A percentile compares a stretch with the other conserved stretches of the same genome.
Conservation (phyloP, 2,329 filamentous ascomycete species). For the Huntiella savannae region DNA sequence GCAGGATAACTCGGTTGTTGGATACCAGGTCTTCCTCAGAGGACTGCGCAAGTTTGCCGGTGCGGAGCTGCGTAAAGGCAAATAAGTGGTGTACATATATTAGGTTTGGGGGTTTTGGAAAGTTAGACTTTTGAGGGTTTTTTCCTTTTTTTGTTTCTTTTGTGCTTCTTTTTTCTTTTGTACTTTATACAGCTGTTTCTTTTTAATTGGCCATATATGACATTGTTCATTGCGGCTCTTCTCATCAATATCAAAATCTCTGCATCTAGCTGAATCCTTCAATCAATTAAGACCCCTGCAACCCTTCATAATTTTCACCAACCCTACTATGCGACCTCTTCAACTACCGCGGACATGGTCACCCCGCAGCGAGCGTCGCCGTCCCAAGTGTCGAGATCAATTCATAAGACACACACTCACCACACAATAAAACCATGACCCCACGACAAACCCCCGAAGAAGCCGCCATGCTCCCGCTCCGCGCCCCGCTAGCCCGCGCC, state of each 20-base stretch:
- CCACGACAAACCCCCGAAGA: constrained; percentile 2
- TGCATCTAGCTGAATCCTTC: background rate
- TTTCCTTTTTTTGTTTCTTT: constrained; percentile 10
- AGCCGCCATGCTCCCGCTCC: constrained; percentile 41
- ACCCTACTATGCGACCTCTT: no score
- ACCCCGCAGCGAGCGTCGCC: no score
- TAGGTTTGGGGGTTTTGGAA: background rate
- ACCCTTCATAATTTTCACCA: no score
- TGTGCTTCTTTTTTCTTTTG: constrained; percentile 10
- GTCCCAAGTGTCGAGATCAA: background rate
- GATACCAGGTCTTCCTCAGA: constrained; percentile 82
- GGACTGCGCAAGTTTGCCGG: constrained; percentile 69
- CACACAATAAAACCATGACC: constrained; percentile 10
- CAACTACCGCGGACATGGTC: no score
- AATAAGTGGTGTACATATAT: constrained; percentile 20
- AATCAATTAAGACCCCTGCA: constrained; percentile 11
- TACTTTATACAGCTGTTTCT: background rate
- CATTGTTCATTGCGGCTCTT: constrained; percentile 1
- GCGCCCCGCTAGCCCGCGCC: constrained; percentile 61
- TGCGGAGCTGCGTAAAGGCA: constrained; percentile 75
- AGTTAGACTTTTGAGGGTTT: background rate
- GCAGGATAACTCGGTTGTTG: constrained; percentile 61
- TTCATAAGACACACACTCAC: background rate
- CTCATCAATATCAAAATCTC: constrained; percentile 1
- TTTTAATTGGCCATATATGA: background rate